Base-by-base conservation (phyloP, 305 asterid species). In the Caryopteris hybrid region DNA sequence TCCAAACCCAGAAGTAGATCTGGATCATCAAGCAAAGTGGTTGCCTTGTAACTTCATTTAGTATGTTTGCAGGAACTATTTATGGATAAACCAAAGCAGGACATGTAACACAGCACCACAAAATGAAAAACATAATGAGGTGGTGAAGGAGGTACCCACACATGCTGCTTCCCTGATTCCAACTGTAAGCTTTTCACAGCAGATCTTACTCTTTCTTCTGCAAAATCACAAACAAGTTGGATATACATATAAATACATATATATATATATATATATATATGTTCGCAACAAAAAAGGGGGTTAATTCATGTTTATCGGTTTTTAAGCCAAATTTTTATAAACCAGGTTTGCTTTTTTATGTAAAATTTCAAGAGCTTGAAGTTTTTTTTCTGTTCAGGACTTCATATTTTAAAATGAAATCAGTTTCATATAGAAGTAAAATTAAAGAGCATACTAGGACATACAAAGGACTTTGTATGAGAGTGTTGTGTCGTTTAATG, bases 141-240 rank as follows among this genome's bases (percentile, higher is more conserved):
- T 81, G 78, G 76, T 53, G 83, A 81, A 79, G 96, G 86, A 80
- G 96, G 95, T 93, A 93, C 99, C 99, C 97, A 88, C 96, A 93
- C 96, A 91, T 91, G 95, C 81, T 87, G 96, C 95, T 87, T 89
- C 89, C 97, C 96, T 14, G 95, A 54, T 69, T 93, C 96, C 62
- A 50, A 58, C 76, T 79, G 78, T 76, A 93, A 81, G 71, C 80
- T 83, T 62, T 84, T 82, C 43, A 91, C 72, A 12, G 97, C 96
- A 66, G 88, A 80, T 75, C 82, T 75, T 62, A 91, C 96, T 59
- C 88, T 83, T 68, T 93, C 96, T 80, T 77, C 99, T 93, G 92
- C 60, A 64, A 66, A 56, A 59, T 53, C 56, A 74, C 58, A 55
- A 73, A 70, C 55, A 50, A 18, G 20, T 36, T 52, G 12, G 33